Percentiles rank a stretch among this genome's conserved stretches.
Conservation (phyloP, 108 stramenopile species). For the Pseudonitzschia multistriata region DNA sequence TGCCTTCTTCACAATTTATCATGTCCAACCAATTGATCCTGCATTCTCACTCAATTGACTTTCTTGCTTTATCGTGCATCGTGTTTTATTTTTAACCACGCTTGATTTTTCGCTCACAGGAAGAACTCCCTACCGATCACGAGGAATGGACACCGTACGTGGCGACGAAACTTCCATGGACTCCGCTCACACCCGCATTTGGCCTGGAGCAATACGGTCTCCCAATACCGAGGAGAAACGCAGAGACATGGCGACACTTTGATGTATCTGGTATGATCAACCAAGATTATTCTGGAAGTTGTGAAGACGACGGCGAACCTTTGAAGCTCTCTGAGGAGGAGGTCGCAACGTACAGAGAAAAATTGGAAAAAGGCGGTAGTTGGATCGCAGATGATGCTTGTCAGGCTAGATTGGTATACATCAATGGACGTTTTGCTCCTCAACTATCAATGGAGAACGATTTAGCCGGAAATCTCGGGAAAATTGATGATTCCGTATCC, state of each 20-base stretch:
- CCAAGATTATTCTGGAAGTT: conserved; percentile 61
- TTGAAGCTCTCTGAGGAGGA: conserved; percentile 34
- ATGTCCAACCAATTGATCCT: background rate
- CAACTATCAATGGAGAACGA: conserved; percentile 68
- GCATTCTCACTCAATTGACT: background rate
- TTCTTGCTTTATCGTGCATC: too few relatives aligned
- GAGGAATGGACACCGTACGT: conserved; percentile 87
- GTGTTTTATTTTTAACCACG: background rate
- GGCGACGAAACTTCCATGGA: conserved; percentile 63
- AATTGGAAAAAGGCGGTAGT: conserved; percentile 49
- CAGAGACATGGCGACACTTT: conserved; percentile 88
- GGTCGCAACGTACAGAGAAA: conserved; percentile 20
- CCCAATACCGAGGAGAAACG: conserved; percentile 70
- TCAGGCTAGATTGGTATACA: conserved; percentile 76
- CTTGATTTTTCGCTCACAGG: conserved; percentile 24
- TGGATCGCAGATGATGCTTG: conserved; percentile 80
- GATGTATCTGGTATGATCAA: conserved; percentile 74
- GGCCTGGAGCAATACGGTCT: conserved; percentile 82
- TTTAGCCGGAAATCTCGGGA: conserved; percentile 44
- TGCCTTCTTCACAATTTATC: background rate
- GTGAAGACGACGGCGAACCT: conserved; percentile 40
- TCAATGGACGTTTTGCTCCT: conserved; percentile 77
- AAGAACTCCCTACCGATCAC: conserved; percentile 38
- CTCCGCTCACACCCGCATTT: conserved; percentile 77
- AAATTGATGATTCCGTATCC: conserved; percentile 35